Percentiles rank a stretch among this genome's conserved stretches.
phyloP scores from a whole-genome alignment of 345 rosid genomes.

The Citrus sp. region DNA sequence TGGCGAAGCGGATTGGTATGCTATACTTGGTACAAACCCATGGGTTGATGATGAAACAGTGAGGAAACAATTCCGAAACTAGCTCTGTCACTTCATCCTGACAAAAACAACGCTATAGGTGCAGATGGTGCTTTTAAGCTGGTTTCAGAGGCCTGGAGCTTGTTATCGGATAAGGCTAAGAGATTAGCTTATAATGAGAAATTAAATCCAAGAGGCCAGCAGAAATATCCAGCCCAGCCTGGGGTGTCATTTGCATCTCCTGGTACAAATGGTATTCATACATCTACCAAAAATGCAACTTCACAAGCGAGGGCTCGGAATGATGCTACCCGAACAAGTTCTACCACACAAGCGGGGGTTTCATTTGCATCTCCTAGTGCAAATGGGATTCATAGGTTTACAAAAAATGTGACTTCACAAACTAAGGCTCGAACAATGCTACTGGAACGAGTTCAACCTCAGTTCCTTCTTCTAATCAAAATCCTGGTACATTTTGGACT shows the following conservation, averaged over 20 bases:
- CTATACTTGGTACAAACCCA: conserved; percentile 61
- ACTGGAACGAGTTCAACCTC: conserved; percentile 17
- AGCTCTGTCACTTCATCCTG: conserved; percentile 78
- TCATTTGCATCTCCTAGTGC: conserved; percentile 33
- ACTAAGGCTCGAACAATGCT: conserved; percentile 26
- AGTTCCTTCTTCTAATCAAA: conserved; percentile 26
- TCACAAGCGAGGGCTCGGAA: conserved; percentile 19
- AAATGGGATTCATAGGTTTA: conserved; percentile 46
- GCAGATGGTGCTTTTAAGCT: conserved; percentile 89
- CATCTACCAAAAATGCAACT: conserved; percentile 24
- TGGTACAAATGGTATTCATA: conserved; percentile 45
- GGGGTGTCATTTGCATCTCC: conserved; percentile 34
- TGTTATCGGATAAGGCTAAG: conserved; percentile 62
- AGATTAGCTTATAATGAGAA: conserved; percentile 63
- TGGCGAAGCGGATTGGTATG: conserved; percentile 83
- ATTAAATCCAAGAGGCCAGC: conserved; percentile 39
- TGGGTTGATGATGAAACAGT: conserved; percentile 60
- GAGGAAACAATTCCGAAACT: conserved; percentile 64
- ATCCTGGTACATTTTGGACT: conserved; percentile 82
- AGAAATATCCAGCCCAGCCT: conserved; percentile 27
- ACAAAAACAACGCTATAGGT: conserved; percentile 79
- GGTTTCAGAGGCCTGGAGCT: conserved; percentile 72
- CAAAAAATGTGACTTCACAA: conserved; percentile 24
- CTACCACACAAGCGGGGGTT: conserved; percentile 21
- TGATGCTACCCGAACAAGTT: too few relatives aligned